Evolutionary conservation across 78 protist species (phyloP).

Genomic region (Dictyostelium intermedium): DNA sequence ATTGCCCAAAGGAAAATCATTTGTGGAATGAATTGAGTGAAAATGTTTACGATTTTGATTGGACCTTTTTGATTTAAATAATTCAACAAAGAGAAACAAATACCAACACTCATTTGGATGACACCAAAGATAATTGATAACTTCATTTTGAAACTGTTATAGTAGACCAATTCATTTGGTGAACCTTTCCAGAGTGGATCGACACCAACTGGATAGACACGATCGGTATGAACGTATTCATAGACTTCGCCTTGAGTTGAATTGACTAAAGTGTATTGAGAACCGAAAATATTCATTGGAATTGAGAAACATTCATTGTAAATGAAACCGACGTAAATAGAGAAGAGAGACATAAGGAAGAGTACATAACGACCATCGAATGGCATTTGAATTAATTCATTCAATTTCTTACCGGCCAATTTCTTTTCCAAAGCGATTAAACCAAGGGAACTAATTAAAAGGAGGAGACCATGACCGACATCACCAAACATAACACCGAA

Average conservation of each 20-base stretch:
- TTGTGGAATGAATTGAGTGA: conserved; percentile 96
- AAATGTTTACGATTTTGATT: conserved; percentile 86
- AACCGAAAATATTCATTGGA: conserved; percentile 68
- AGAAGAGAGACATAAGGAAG: conserved; percentile 97
- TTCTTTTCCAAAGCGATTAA: conserved; percentile 90
- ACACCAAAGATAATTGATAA: conserved; percentile 98
- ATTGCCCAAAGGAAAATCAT: conserved; percentile 94
- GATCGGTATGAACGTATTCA: neutral
- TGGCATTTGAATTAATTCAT: conserved; percentile 91
- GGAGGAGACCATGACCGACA: conserved; percentile 98
- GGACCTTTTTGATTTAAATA: conserved; percentile 67
- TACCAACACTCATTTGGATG: conserved; percentile 96
- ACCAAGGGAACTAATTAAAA: conserved; percentile 82
- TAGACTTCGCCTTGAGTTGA: neutral
- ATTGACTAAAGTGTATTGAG: neutral
- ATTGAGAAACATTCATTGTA: conserved; percentile 97
- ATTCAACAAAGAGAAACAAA: conserved; percentile 90
- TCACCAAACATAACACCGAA: conserved; percentile 99
- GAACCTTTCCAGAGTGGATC: conserved; percentile 91
- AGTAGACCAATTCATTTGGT: conserved; percentile 92
- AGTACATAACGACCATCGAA: conserved; percentile 98
- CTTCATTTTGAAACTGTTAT: conserved; percentile 99
- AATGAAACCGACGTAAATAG: conserved; percentile 97
- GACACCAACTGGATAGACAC: conserved; percentile 92
- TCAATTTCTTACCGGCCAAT: conserved; percentile 49